Conservation (phyloP, 148 eudicot species). For the Gaultheria prostrata region DNA sequence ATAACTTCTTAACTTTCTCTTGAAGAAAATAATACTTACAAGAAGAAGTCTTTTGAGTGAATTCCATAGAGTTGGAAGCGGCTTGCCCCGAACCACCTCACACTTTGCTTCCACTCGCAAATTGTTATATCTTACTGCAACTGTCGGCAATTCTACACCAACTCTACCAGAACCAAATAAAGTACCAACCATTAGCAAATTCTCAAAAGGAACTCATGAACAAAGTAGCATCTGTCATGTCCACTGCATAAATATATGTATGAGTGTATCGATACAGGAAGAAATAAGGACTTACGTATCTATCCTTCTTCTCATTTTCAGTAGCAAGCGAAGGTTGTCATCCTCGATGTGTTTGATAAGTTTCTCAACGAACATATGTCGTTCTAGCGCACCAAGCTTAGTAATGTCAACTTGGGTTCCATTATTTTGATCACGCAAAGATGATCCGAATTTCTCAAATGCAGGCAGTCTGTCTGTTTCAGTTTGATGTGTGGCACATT, state of each 20-base stretch:
- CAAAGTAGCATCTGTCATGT: background rate
- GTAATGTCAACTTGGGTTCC: constrained; percentile 39
- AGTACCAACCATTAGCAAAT: background rate
- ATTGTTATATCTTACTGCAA: constrained; percentile 63
- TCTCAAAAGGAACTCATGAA: background rate
- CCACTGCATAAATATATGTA: background rate
- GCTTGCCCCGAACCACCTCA: constrained; percentile 78
- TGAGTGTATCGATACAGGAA: background rate
- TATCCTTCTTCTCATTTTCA: constrained; percentile 62
- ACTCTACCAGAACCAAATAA: constrained; percentile 43
- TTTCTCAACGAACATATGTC: constrained; percentile 65
- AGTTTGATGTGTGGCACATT: constrained; percentile 43
- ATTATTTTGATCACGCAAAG: constrained; percentile 45
- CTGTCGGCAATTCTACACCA: constrained; percentile 63
- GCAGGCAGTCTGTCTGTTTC: constrained; percentile 72
- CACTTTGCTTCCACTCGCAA: constrained; percentile 64
- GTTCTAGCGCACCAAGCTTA: constrained; percentile 60
- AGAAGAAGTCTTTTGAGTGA: background rate
- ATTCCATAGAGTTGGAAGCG: constrained; percentile 31
- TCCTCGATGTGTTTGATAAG: constrained; percentile 70
- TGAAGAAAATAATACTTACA: constrained; percentile 36
- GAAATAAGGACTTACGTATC: constrained; percentile 48
- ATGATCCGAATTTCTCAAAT: constrained; percentile 56
- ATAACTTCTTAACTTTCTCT: background rate
- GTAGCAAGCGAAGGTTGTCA: constrained; percentile 76